Percentiles rank a stretch among this genome's conserved stretches.
Evolutionary conservation across 1,139 yeast species (phyloP).

Genomic region (Hyphopichia buzzinii): DNA sequence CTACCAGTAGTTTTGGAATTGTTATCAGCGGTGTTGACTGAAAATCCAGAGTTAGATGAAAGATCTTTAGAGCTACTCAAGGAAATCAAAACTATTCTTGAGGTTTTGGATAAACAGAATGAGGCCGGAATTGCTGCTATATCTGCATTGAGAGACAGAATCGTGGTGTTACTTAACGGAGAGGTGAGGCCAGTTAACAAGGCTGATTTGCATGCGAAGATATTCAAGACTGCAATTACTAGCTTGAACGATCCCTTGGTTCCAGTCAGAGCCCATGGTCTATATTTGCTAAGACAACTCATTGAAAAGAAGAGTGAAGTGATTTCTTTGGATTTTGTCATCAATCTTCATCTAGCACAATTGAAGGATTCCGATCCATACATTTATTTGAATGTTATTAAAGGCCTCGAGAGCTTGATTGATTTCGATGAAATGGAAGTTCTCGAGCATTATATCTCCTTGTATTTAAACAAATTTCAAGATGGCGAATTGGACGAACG

Average conservation of each 20-base stretch:
- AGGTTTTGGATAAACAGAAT: conserved; percentile 5
- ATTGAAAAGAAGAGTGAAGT: conserved; percentile 50
- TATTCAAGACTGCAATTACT: conserved; percentile 55
- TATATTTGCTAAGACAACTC: conserved; percentile 61
- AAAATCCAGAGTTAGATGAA: conserved; percentile 29
- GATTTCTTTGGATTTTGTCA: conserved; percentile 51
- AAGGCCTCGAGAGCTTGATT: conserved; percentile 65
- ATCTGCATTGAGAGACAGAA: conserved; percentile 29
- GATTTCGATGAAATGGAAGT: conserved; percentile 41
- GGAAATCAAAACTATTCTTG: conserved; percentile 25
- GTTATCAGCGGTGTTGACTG: conserved; percentile 52
- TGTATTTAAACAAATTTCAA: conserved; percentile 36
- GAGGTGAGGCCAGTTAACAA: conserved; percentile 14
- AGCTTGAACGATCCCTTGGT: conserved; percentile 74
- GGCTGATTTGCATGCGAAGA: conserved; percentile 17
- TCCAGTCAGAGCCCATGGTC: conserved; percentile 86
- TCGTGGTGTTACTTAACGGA: conserved; percentile 26
- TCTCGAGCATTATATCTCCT: conserved; percentile 34
- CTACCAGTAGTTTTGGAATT: conserved; percentile 47
- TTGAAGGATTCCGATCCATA: conserved; percentile 82
- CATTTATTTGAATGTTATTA: conserved; percentile 78
- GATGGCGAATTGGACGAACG: conserved; percentile 56
- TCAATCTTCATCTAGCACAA: conserved; percentile 62
- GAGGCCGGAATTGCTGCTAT: conserved; percentile 14
- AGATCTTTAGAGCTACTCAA: conserved; percentile 21